phyloP scores from a whole-genome alignment of 805 yeast species.

The Lipomyces starkeyi region DNA sequence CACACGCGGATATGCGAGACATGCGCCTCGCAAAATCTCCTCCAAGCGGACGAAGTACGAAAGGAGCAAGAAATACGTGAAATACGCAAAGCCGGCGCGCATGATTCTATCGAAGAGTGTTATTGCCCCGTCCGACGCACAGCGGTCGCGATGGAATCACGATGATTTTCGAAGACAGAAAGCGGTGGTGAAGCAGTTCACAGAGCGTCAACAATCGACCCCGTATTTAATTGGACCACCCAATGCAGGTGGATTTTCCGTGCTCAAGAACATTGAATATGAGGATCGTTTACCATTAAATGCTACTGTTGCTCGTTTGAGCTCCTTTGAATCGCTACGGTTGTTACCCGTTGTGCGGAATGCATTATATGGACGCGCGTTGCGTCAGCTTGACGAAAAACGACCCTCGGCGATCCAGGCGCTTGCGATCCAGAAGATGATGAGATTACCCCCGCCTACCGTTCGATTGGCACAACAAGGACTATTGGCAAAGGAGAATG shows the following conservation, averaged over 20 bases:
- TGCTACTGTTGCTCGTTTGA: conserved; percentile 57
- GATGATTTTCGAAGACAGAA: conserved; percentile 34
- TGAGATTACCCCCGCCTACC: conserved; percentile 30
- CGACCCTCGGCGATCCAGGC: conserved; percentile 82
- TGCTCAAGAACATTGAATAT: conserved; percentile 39
- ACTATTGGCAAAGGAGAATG: conserved; percentile 10
- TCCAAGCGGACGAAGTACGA: neutral
- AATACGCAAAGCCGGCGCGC: conserved; percentile 19
- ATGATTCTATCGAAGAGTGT: conserved; percentile 18
- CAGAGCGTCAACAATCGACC: conserved; percentile 18
- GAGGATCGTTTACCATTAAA: conserved; percentile 45
- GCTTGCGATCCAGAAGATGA: conserved; percentile 61
- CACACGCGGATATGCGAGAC: neutral
- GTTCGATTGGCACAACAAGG: conserved; percentile 20
- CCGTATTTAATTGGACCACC: conserved; percentile 40
- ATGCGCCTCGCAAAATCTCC: neutral
- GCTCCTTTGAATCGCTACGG: conserved; percentile 68
- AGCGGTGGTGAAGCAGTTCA: conserved; percentile 21
- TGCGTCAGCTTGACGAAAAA: conserved; percentile 40
- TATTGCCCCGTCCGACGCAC: conserved; percentile 26
- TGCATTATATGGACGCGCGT: conserved; percentile 61
- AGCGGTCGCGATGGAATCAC: conserved; percentile 19
- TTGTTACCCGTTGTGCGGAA: conserved; percentile 70
- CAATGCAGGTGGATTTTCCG: conserved; percentile 45
- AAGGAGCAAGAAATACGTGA: conserved; percentile 1